Base-by-base conservation (phyloP, 1,284 basidiomycete genomes). In the Tylopilus orsonianus region DNA sequence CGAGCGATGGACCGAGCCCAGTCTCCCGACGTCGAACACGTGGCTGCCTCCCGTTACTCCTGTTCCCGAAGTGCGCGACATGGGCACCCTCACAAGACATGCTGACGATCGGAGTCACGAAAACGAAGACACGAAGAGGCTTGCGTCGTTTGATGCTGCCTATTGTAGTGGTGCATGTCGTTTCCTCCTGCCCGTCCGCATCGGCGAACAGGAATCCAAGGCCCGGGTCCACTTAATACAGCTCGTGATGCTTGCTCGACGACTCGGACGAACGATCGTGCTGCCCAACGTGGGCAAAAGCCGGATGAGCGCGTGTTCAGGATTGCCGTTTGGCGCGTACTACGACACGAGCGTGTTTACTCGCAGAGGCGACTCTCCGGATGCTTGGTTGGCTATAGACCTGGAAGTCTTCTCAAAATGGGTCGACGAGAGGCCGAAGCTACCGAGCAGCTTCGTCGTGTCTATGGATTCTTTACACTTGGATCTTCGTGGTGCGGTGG, bases 201-300 rank as follows among this genome's bases (percentile, higher is more conserved):
- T 80, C 27, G 66, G 69, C 13, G 77, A 77, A 59, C 75, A 75
- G 48, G 75, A 78, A 54, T 75, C 77, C 39, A 75, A 77, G 52
- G 73, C 75, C 2, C 71, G 75, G 12, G 57, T 71, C 2, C 78
- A 80, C 56, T 60, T 81, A 8, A 49, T 64, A 12, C 74, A 79
- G 50, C 64, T 81, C 46, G 46, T 70, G 3, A 56, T 61, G 10
- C 70, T 81, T 7, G 73, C 78, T 0, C 56, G 57, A 33, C 54
- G 49, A 13, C 68, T 81, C 20, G 70, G 74, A 49, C 71, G 78
- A 2, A 79, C 74, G 4, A 66, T 81, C 18, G 74, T 81, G 8
- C 65, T 81, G 2, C 79, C 79, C 5, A 77, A 77, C 42, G 76
- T 78, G 1, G 75, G 74, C 7, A 74, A 73, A 45, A 75, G 73